These are phyloP conservation scores for Chalciporus pseudorubinellus DNA, from an alignment of 768 basidiomycete species.

Conservation along the genomic window DNA sequence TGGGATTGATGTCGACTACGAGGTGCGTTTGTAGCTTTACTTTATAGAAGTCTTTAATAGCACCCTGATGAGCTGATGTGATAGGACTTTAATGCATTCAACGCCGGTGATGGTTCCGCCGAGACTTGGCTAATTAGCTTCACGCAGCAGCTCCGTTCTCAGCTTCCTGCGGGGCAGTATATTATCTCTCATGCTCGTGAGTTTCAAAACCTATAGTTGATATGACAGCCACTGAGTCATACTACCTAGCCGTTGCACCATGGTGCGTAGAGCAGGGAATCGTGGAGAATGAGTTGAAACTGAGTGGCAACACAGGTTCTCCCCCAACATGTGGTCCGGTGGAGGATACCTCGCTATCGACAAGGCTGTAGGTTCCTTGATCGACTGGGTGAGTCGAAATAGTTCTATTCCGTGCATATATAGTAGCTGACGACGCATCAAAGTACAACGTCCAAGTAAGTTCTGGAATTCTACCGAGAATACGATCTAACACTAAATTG, in stretches of 20 bases:
- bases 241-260: constrained; percentile 1
- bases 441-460: constrained; percentile 40
- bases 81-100: constrained; percentile 30
- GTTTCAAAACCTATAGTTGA: constrained; percentile 2
- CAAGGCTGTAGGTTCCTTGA: constrained; percentile 39
- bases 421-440: not conserved
- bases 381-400: constrained; percentile 40
- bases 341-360: constrained; percentile 37
- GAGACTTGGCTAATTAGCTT: constrained; percentile 32
- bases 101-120: constrained; percentile 33
- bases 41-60: no score
- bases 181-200: constrained; percentile 34
- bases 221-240: not conserved
- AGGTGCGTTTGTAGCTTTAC: no score
- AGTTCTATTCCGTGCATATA: not conserved
- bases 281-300: constrained; percentile 21
- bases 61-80: no score
- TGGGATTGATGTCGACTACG: constrained; percentile 53
- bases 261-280: not conserved
- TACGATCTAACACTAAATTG: not conserved
- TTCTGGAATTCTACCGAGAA: not conserved
- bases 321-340: constrained; percentile 16
- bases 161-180: constrained; percentile 28
- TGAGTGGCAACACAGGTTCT: constrained; percentile 13
- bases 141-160: constrained; percentile 26